Conservation (phyloP, 805 yeast species). For the Brettanomyces sp. region DNA sequence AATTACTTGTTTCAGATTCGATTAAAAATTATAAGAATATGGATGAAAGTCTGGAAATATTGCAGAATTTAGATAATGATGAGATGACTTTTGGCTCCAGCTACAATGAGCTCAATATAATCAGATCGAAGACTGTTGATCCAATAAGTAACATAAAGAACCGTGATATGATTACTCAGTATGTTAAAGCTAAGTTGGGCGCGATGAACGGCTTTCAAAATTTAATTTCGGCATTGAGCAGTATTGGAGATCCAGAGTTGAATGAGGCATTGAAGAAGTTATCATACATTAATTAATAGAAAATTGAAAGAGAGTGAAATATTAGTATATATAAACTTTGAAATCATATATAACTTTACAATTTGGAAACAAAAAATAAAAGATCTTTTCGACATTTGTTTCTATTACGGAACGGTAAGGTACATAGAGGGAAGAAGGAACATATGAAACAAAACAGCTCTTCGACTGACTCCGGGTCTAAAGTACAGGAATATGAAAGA, state of each 20-base stretch:
- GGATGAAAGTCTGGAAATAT: slow-evolving; percentile 36
- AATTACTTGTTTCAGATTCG: slow-evolving; percentile 25
- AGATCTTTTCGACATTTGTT: too few species aligned
- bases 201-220: neutral
- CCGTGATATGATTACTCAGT: slow-evolving; percentile 25
- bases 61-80: slow-evolving; percentile 48
- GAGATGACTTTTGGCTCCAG: slow-evolving; percentile 75
- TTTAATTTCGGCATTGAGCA: neutral
- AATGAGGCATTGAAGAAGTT: neutral
- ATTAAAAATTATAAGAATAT: slow-evolving; percentile 24
- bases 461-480: too few species aligned
- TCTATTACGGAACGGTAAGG: too few species aligned
- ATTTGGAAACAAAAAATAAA: neutral
- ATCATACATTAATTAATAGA: neutral
- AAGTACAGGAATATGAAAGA: too few species aligned
- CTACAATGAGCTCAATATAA: slow-evolving; percentile 63
- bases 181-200: slow-evolving; percentile 17
- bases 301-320: neutral
- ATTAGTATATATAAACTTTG: neutral
- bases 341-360: neutral
- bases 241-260: neutral
- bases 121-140: slow-evolving; percentile 55
- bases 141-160: slow-evolving; percentile 47
- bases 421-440: too few species aligned
- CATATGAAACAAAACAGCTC: too few species aligned